phyloP scores from a whole-genome alignment of 805 yeast species.

The Candida adriatica region DNA sequence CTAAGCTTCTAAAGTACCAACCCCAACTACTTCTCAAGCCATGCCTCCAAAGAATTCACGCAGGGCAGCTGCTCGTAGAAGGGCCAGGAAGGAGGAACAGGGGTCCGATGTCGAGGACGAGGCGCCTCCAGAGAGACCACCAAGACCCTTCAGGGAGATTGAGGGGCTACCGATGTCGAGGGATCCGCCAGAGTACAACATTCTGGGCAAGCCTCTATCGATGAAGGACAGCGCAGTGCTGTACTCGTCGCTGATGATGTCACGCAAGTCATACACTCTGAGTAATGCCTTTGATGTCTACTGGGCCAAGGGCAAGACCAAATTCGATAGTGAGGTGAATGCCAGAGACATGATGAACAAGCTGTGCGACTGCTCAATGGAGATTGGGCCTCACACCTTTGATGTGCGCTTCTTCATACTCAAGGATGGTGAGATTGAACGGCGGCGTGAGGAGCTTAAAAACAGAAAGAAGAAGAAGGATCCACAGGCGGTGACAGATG shows the following conservation, averaged over 20 bases:
- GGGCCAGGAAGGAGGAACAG: slow-evolving; percentile 10
- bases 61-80: slow-evolving; percentile 14
- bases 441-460: slow-evolving; percentile 35
- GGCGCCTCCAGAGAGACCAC: slow-evolving; percentile 21
- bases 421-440: slow-evolving; percentile 68
- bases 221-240: slow-evolving; percentile 68
- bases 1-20: too few species aligned
- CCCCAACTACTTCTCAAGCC: neutral
- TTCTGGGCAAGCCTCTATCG: slow-evolving; percentile 58
- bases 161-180: slow-evolving; percentile 63
- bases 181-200: slow-evolving; percentile 55
- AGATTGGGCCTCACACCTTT: slow-evolving; percentile 79
- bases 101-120: slow-evolving; percentile 24
- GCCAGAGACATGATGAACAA: slow-evolving; percentile 87
- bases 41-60: slow-evolving; percentile 20
- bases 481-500: slow-evolving; percentile 29
- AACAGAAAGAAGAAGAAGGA: slow-evolving; percentile 29
- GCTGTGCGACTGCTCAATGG: slow-evolving; percentile 66
- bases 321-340: slow-evolving; percentile 36
- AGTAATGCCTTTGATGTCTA: slow-evolving; percentile 66
- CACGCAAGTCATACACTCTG: slow-evolving; percentile 63
- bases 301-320: slow-evolving; percentile 63
- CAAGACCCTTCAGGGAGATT: slow-evolving; percentile 57
- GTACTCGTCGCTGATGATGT: slow-evolving; percentile 63
- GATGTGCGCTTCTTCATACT: slow-evolving; percentile 75